These are phyloP conservation scores for Suillus placidus DNA, from an alignment of 768 basidiomycete species.

Conservation along the genomic window DNA sequence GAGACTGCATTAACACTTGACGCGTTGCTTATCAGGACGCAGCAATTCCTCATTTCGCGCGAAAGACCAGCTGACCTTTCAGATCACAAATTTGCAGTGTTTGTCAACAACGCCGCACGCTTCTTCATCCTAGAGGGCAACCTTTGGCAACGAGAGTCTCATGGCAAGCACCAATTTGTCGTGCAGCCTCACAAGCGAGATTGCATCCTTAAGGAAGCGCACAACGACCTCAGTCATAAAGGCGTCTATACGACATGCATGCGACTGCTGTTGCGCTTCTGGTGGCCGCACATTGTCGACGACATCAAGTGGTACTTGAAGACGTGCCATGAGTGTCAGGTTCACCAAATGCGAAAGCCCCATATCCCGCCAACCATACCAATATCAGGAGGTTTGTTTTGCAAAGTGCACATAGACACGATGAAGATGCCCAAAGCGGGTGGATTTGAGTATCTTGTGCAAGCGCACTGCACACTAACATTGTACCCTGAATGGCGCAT, in stretches of 20 bases:
- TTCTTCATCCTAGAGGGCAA: no score
- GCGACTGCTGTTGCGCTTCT: not conserved
- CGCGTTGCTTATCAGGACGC: no score
- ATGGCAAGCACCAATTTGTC: no score
- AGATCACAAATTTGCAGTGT: no score
- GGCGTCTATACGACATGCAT: not conserved
- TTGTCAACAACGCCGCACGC: no score
- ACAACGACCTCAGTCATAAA: slow-evolving; percentile 7
- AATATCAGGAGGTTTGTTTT: not conserved
- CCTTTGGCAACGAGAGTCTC: no score
- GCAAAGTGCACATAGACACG: not conserved
- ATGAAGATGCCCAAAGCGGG: slow-evolving; percentile 11
- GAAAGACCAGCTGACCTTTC: no score
- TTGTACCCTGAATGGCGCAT: slow-evolving; percentile 32
- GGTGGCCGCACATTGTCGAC: not conserved
- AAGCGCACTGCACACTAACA: slow-evolving; percentile 1
- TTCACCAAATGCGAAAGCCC: fast-evolving
- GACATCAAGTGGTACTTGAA: not conserved
- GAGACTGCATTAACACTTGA: no score
- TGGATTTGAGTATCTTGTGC: slow-evolving; percentile 23
- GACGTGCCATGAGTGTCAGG: slow-evolving; percentile 5
- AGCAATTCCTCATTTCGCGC: no score
- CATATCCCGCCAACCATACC: not conserved
- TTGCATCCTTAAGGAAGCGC: not conserved
- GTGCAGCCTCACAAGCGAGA: no score